Evolutionary conservation across 768 basidiomycete species (phyloP).

Genomic region (Phlegmacium glaucopus): DNA sequence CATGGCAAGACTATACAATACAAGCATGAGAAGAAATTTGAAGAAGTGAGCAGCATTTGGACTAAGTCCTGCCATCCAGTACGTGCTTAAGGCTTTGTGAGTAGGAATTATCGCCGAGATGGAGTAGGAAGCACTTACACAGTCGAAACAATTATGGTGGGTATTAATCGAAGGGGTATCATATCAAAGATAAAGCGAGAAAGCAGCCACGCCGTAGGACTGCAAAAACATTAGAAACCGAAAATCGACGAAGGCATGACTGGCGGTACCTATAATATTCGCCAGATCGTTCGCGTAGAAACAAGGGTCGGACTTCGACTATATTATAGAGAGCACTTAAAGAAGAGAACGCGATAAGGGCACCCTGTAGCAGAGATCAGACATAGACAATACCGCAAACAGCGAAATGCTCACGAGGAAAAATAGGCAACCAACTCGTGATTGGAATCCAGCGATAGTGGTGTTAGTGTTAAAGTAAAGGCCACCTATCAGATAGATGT

Average conservation of each 20-base stretch:
- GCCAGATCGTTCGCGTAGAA: constrained; percentile 85
- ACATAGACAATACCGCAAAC: background rate
- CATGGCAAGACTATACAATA: constrained; percentile 81
- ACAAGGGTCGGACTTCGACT: constrained; percentile 78
- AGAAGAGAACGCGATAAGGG: constrained; percentile 87
- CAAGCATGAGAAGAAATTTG: constrained; percentile 90
- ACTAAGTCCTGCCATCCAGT: constrained; percentile 94
- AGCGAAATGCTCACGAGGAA: constrained; percentile 59
- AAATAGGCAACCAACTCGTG: constrained; percentile 90
- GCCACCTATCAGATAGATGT: constrained; percentile 51
- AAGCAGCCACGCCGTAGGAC: constrained; percentile 89
- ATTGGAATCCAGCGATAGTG: constrained; percentile 91
- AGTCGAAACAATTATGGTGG: constrained; percentile 81
- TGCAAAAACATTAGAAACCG: constrained; percentile 20
- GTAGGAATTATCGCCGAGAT: background rate
- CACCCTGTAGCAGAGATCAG: constrained; percentile 49
- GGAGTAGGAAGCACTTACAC: constrained; percentile 49
- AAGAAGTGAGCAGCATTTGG: constrained; percentile 80
- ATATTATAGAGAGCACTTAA: constrained; percentile 89
- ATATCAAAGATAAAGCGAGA: constrained; percentile 87
- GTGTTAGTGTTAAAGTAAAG: constrained; percentile 78
- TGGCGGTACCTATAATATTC: constrained; percentile 71
- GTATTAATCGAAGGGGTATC: constrained; percentile 82
- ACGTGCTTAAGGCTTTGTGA: constrained; percentile 48
- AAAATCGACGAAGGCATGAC: background rate